Conservation (phyloP, 2,329 filamentous ascomycete genomes). For the Eutypa lata region DNA sequence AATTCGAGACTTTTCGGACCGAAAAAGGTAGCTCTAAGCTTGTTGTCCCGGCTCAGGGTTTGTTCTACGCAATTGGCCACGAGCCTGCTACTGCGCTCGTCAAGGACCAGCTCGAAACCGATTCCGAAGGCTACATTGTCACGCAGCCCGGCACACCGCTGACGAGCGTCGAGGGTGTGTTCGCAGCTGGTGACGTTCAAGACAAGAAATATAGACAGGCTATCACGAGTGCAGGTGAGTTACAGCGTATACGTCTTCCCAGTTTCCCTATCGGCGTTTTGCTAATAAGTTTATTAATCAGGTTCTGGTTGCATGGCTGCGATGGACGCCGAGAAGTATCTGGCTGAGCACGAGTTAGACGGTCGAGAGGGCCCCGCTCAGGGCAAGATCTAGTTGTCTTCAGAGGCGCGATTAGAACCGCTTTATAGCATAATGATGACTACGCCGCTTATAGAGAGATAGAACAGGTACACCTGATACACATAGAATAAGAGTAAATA, state of each 20-base stretch:
- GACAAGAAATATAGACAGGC: constrained; percentile 98
- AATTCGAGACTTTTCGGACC: too few species aligned
- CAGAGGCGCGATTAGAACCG: too few species aligned
- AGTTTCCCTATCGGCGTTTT: neutral
- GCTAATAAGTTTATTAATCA: constrained; percentile 30
- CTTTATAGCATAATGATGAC: too few species aligned
- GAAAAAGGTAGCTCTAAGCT: constrained; percentile 85
- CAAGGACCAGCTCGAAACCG: constrained; percentile 84
- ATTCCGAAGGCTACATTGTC: constrained; percentile 85
- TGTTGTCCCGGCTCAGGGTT: too few species aligned
- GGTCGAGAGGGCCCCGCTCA: constrained; percentile 31
- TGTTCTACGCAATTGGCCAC: constrained; percentile 97
- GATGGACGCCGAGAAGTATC: constrained; percentile 90
- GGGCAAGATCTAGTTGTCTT: constrained; percentile 23
- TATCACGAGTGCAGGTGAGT: constrained; percentile 90
- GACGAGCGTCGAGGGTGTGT: constrained; percentile 88
- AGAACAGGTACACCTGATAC: neutral
- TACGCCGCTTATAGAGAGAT: neutral
- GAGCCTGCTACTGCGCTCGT: constrained; percentile 89
- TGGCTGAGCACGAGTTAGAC: constrained; percentile 69
- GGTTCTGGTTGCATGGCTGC: constrained; percentile 94
- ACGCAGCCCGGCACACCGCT: constrained; percentile 85
- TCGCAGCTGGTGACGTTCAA: constrained; percentile 95
- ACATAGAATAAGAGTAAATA: neutral
- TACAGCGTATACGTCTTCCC: neutral